Percentiles rank a stretch among this genome's conserved stretches.
phyloP scores from a whole-genome alignment of 1,284 basidiomycete genomes.

The Gomphus sp. region DNA sequence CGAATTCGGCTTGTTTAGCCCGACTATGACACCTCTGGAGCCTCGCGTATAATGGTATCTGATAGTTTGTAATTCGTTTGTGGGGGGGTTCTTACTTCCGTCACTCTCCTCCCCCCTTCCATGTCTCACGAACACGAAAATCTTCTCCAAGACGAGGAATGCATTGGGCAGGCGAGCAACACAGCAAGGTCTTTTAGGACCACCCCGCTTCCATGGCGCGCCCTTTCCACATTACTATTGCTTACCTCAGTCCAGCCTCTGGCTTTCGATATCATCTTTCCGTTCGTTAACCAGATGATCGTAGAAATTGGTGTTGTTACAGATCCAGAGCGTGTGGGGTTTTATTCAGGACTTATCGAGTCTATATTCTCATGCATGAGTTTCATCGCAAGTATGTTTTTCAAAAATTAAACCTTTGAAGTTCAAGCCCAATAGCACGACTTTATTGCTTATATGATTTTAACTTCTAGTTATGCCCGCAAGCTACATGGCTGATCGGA shows the following conservation, averaged over 20 bases:
- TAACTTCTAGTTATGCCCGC: conserved; percentile 1
- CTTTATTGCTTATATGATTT: not conserved
- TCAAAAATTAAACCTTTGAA: not conserved
- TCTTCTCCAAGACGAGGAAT: not conserved
- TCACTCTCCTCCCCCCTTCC: not conserved
- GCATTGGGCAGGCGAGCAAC: not conserved
- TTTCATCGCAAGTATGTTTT: conserved; percentile 13
- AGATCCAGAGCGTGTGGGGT: conserved; percentile 18
- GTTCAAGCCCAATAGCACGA: no score
- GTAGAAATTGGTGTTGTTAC: conserved; percentile 17
- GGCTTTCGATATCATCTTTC: conserved; percentile 16
- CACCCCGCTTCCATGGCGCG: conserved; percentile 12
- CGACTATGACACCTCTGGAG: not conserved
- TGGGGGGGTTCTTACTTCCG: not conserved
- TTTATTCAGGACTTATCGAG: conserved; percentile 17
- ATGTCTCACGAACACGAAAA: not conserved
- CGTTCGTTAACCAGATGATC: conserved; percentile 18
- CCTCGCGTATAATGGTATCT: not conserved
- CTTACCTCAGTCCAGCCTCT: conserved; percentile 12
- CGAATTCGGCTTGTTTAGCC: not conserved
- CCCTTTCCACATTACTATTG: conserved; percentile 8
- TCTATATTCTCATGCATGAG: conserved; percentile 14
- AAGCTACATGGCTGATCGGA: conserved; percentile 3
- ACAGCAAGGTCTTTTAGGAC: not conserved
- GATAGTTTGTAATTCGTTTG: not conserved